Evolutionary conservation across 2,329 filamentous ascomycete species (phyloP).

Genomic region (Colletotrichum incanum): DNA sequence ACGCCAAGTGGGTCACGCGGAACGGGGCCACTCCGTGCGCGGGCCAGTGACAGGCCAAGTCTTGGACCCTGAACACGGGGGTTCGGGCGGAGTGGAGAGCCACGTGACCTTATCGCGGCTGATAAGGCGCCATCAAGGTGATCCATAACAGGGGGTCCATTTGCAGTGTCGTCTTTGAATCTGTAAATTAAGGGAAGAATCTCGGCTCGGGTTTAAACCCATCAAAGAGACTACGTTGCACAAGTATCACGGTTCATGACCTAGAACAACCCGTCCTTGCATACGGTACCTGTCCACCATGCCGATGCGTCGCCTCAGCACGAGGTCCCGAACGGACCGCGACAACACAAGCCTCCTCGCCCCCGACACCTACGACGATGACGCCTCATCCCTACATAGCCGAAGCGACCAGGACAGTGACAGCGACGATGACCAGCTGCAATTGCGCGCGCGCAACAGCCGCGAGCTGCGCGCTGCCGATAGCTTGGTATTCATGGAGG

Average conservation of each 20-base stretch:
- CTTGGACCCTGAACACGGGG: slow-evolving; percentile 15
- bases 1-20: slow-evolving; percentile 14
- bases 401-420: slow-evolving; percentile 82
- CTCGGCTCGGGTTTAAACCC: slow-evolving; percentile 9
- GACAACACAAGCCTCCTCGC: slow-evolving; percentile 70
- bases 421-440: slow-evolving; percentile 81
- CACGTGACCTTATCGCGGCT: slow-evolving; percentile 23
- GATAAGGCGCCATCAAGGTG: slow-evolving; percentile 25
- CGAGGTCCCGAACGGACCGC: slow-evolving; percentile 39
- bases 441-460: slow-evolving; percentile 77
- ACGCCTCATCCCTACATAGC: slow-evolving; percentile 77
- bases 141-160: slow-evolving; percentile 21
- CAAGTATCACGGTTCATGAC: slow-evolving; percentile 27
- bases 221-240: slow-evolving; percentile 15
- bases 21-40: slow-evolving; percentile 8
- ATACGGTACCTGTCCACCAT: slow-evolving; percentile 21
- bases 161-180: background rate
- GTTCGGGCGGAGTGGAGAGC: background rate
- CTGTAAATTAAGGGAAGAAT: slow-evolving; percentile 25
- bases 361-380: slow-evolving; percentile 77
- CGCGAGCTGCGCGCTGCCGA: slow-evolving; percentile 80
- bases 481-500: slow-evolving; percentile 79
- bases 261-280: background rate
- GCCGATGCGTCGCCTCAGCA: slow-evolving; percentile 37
- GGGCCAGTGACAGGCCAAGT: slow-evolving; percentile 30